Percentiles rank a stretch among this genome's conserved stretches.
phyloP scores from a whole-genome alignment of 2,329 filamentous ascomycete genomes.

The Teratosphaeria nubilosa region DNA sequence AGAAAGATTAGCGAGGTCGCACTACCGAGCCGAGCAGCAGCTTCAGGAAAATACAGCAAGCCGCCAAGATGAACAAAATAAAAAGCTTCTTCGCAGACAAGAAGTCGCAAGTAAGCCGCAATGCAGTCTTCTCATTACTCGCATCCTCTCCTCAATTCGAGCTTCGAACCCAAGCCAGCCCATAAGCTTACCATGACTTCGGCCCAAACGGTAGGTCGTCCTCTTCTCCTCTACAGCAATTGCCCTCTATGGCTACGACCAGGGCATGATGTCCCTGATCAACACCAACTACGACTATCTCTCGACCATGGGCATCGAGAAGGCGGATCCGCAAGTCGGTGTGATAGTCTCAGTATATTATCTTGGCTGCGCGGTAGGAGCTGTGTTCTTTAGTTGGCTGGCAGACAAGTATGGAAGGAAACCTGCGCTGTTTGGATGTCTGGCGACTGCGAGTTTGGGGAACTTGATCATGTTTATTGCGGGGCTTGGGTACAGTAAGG shows the following conservation, averaged over 20 bases:
- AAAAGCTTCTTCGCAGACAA: constrained; percentile 19
- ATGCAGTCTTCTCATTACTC: background rate
- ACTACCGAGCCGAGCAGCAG: background rate
- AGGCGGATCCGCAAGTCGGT: constrained; percentile 44
- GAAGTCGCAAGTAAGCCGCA: constrained; percentile 16
- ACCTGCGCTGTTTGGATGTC: constrained; percentile 45
- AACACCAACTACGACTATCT: constrained; percentile 48
- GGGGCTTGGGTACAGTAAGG: constrained; percentile 36
- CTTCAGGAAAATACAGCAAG: background rate
- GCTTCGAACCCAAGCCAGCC: background rate
- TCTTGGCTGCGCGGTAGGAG: constrained; percentile 49
- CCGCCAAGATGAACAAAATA: constrained; percentile 11
- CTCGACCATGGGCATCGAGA: constrained; percentile 45
- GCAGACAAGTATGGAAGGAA: constrained; percentile 47
- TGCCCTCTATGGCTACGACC: constrained; percentile 39
- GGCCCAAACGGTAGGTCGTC: constrained; percentile 33
- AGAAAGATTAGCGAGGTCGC: background rate
- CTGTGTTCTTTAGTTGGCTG: constrained; percentile 46
- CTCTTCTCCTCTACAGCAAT: constrained; percentile 45
- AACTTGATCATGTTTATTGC: constrained; percentile 52
- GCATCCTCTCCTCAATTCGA: too few relatives aligned
- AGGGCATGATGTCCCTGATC: constrained; percentile 45
- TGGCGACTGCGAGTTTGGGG: constrained; percentile 44
- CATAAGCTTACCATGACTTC: constrained; percentile 3
- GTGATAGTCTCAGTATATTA: constrained; percentile 54